phyloP scores from a whole-genome alignment of 768 basidiomycete species.

The Naganishia randhawae region DNA sequence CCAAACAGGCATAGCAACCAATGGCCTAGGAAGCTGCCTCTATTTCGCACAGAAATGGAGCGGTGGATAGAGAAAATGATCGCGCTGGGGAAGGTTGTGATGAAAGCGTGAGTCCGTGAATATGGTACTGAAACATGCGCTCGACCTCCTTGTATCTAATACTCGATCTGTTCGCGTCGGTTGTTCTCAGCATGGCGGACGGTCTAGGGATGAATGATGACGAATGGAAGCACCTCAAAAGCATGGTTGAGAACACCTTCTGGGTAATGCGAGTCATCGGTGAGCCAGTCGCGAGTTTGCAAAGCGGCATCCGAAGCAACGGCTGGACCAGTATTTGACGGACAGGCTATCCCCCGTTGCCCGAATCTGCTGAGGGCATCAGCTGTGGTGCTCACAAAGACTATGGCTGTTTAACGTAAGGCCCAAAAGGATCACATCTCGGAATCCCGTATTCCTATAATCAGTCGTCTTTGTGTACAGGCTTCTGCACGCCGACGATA shows the following conservation, averaged over 20 bases:
- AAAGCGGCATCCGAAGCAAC: constrained; percentile 4
- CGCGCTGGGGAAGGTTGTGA: constrained; percentile 68
- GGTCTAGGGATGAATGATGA: constrained; percentile 69
- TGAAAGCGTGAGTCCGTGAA: constrained; percentile 67
- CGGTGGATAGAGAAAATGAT: constrained; percentile 84
- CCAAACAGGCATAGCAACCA: constrained; percentile 59
- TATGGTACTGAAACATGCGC: not conserved
- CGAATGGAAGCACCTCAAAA: constrained; percentile 68
- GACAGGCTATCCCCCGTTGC: constrained; percentile 73
- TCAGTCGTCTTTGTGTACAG: constrained; percentile 52
- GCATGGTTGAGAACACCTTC: constrained; percentile 75
- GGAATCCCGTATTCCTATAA: not conserved
- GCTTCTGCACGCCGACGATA: constrained; percentile 80
- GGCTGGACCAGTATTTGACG: not conserved
- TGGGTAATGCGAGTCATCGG: constrained; percentile 86
- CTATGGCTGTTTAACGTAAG: constrained; percentile 84
- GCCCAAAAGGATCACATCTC: constrained; percentile 8
- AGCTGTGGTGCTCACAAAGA: constrained; percentile 87
- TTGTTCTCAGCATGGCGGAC: constrained; percentile 65
- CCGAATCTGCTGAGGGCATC: constrained; percentile 71
- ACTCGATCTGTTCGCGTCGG: not conserved
- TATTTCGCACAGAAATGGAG: constrained; percentile 65
- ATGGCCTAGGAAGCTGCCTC: constrained; percentile 63
- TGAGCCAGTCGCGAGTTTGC: constrained; percentile 46
- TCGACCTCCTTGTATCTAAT: not conserved